Percentiles rank a stretch among this genome's conserved stretches.
These are phyloP conservation scores for Mrakia frigida DNA, from an alignment of 768 basidiomycete genomes.

Conservation along the genomic window DNA sequence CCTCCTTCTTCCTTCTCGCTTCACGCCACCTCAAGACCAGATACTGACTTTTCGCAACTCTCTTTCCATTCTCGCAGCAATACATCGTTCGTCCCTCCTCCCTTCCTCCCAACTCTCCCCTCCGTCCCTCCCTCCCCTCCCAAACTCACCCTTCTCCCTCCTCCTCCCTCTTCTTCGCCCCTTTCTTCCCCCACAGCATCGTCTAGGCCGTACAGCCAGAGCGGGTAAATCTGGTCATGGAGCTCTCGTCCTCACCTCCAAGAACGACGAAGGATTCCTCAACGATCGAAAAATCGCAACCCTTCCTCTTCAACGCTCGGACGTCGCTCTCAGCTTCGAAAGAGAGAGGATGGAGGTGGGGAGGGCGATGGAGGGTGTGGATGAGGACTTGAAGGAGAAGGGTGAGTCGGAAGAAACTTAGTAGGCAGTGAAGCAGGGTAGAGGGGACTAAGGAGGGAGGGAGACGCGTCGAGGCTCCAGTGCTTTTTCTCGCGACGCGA, in stretches of 20 bases:
- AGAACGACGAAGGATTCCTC: conserved; percentile 53
- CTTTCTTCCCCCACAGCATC: conserved; percentile 37
- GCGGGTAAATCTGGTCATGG: conserved; percentile 51
- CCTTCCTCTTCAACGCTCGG: conserved; percentile 35
- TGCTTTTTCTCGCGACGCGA: background rate
- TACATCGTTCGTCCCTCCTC: conserved; percentile 35
- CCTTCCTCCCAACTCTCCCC: background rate
- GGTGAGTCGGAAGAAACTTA: background rate
- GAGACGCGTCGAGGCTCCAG: background rate
- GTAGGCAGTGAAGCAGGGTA: too few relatives aligned
- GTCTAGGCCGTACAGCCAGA: conserved; percentile 48
- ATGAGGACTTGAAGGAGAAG: conserved; percentile 1
- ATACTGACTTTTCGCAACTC: background rate
- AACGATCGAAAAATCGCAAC: conserved; percentile 46
- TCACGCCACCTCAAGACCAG: background rate
- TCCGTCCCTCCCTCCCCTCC: background rate
- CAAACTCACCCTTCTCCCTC: background rate
- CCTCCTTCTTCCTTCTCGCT: background rate
- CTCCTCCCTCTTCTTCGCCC: background rate
- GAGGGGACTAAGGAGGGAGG: background rate
- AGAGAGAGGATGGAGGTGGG: conserved; percentile 35
- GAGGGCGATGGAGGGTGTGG: conserved; percentile 7
- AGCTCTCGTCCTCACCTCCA: conserved; percentile 54
- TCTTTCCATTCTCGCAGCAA: background rate
- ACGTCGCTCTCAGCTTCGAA: conserved; percentile 41